Evolutionary conservation across 192 early-diverging fungal genomes (phyloP), one percentile per base, ranked within the genome.

Genomic region (Gigaspora rosea): DNA sequence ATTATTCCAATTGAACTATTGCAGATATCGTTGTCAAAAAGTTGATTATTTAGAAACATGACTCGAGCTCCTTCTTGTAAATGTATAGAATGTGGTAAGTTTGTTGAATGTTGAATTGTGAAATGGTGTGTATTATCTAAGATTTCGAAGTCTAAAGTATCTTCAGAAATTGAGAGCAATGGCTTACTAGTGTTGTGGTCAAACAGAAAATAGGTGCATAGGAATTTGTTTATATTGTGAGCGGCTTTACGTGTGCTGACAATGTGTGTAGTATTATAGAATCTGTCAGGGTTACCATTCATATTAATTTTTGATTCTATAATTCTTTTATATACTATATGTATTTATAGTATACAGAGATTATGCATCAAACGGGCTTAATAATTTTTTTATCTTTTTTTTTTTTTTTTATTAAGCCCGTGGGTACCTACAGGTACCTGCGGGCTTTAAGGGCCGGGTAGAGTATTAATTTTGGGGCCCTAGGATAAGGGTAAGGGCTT

Each of bases 1-100:
- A 68, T 68, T n/a, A 13, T n/a, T n/a, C n/a, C n/a, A n/a, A n/a
- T n/a, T n/a, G n/a, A 20, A 11, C 66, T 41, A 68, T 68, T 68
- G 48, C 66, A 68, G 16, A 49, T 41, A 8, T 50, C 32, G 6
- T 68, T 8, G 8, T 68, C 35, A 20, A 68, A 49, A 8, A 68
- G 35, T 49, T 47, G 16, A 16, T 68, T 68, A n/a, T 68, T 41
- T 68, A 41, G 15, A 13, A n/a, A n/a, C n/a, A n/a, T n/a, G n/a
- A n/a, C n/a, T n/a, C n/a, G n/a, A n/a, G n/a, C n/a, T n/a, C n/a
- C 59, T 62, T 62, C 20, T 62, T 18, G 59, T 8, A 63, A 33
- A 63, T 35, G 11, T 2, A 63, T 35, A 63, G n/a, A n/a, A n/a
- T 11, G 61, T 5, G 67, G 46, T 50, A 69, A 32, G 3, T 69